Evolutionary conservation across 2,329 filamentous ascomycete species (phyloP), one percentile per base, ranked within the genome.

Genomic region (Aureobasidium leucospermi): DNA sequence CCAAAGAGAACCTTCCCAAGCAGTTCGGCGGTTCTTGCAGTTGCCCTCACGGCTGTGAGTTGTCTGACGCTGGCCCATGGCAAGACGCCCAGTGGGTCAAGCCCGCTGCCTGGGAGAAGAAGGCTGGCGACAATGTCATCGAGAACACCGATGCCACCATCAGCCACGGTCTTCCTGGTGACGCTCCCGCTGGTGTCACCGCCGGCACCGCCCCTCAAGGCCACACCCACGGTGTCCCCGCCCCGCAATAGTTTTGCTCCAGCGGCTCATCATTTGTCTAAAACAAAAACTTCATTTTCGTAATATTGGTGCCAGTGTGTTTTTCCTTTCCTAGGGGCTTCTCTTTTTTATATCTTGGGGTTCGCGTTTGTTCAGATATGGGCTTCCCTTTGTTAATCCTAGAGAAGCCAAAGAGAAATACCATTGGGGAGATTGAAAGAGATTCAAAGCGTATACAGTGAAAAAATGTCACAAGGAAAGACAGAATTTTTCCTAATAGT

Each of bases 11-110:
- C 78, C 80, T 99, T 63, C 94, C 94, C 63, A 86, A 85, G 75
- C 79, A 84, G 62, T 93, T 96, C 68, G 94, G 94, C 64, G 94
- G 94, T 63, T 80, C 75, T 42, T 99, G 94, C 76, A 74, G 87
- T 63, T 99, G 94, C 75, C 72, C 79, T 36, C 90, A 89, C 61
- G 92, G 91, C 63, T 99, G 94, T 76, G 78, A 83, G 73, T 76
- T 96, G 69, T 95, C 90, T 75, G 92, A 99, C 73, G 85, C 85
- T 63, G 94, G 94, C 56, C 94, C 94, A 57, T 99, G 94, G 94
- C 81, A 82, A 66, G 89, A 93, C 63, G 68, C 81, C 31, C 73
- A 88, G 75, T 92, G 81, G 56, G 77, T 82, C 58, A 84, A 78
- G 69, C 81, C 87, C 43, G 73, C 77, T 49, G 76, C 75, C 67